These are phyloP conservation scores for Podospora sp. DNA, from an alignment of 495 filamentous ascomycete species.

Conservation along the genomic window DNA sequence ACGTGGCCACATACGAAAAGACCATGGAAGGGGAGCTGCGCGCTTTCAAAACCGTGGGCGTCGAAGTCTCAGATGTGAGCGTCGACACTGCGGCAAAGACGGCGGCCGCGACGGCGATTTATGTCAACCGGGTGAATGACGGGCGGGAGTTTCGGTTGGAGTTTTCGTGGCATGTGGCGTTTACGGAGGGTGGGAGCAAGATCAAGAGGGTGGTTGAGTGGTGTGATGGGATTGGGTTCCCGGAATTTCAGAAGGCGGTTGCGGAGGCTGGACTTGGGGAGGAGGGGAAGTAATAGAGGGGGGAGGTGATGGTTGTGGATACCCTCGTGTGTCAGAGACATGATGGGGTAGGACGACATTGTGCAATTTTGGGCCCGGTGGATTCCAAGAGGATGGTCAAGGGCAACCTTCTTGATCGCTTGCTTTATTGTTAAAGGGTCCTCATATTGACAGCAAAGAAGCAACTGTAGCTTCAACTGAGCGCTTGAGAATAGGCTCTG, in stretches of 20 bases:
- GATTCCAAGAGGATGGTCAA: no score
- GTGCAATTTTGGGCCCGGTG: no score
- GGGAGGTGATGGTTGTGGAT: no score
- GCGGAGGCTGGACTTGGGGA: no score
- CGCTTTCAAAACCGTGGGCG: not conserved
- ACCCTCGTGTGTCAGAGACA: no score
- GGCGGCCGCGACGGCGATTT: not conserved
- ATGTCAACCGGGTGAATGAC: not conserved
- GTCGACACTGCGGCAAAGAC: not conserved
- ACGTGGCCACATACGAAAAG: not conserved
- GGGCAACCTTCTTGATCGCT: no score
- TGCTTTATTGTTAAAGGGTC: no score
- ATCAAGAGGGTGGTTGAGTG: not conserved
- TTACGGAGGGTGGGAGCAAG: not conserved
- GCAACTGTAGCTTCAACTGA: no score
- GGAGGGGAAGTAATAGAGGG: no score
- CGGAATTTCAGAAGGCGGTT: not conserved
- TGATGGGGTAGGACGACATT: no score
- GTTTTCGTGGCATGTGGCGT: constrained; percentile 3
- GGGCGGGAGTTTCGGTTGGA: not conserved
- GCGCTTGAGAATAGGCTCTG: no score
- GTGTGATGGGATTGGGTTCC: not conserved
- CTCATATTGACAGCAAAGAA: no score
- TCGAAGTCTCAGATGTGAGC: not conserved
- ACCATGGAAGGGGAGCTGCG: not conserved